Base-by-base conservation (phyloP, 2,329 filamentous ascomycete species). In the Amauroascus niger region DNA sequence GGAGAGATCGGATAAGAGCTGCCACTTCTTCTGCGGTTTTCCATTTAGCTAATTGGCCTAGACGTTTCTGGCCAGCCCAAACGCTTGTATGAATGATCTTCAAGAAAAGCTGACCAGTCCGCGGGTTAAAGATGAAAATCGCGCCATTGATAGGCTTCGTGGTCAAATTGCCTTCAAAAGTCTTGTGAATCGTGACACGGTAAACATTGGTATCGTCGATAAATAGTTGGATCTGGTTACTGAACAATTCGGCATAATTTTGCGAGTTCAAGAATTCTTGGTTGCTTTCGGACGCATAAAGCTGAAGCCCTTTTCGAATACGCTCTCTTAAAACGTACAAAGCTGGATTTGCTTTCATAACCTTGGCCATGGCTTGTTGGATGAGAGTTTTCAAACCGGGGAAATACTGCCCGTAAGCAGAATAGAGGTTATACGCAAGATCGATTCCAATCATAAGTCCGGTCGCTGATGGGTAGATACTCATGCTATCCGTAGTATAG, bases 1-100 rank as follows among this genome's bases (percentile, higher is more conserved):
- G 93, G 40, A 98, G 72, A 1, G 93, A 98, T 61, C 93, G 83
- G 67, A 98, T 98, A 41, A 98, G 79, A 18, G 93, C 94, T 3
- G 93, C 93, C 2, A 98, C 94, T 88, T 98, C 93, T 83, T 98
- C 93, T 1, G 93, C 93, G 14, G 93, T 98, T 79, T 98, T 98
- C 93, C 93, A 98, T 69, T 98, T 98, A 45, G 93, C 93, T 61
- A 98, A 75, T 71, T 98, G 93, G 61, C 94, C 94, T 30, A 98
- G 82, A 87, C 93, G 94, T 72, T 98, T 98, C 73, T 98, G 93
- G 52, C 93, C 93, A 49, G 93, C 93, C 93, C 93, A 98, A 26
- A 98, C 94, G 66, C 90, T 96, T 1, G 93, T 98, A 72, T 98
- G 94, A 61, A 98, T 98, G 63, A 98, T 97, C 79, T 98, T 98